Conservation (phyloP, 257 asterid genomes). For the Scutellaria barbata region DNA sequence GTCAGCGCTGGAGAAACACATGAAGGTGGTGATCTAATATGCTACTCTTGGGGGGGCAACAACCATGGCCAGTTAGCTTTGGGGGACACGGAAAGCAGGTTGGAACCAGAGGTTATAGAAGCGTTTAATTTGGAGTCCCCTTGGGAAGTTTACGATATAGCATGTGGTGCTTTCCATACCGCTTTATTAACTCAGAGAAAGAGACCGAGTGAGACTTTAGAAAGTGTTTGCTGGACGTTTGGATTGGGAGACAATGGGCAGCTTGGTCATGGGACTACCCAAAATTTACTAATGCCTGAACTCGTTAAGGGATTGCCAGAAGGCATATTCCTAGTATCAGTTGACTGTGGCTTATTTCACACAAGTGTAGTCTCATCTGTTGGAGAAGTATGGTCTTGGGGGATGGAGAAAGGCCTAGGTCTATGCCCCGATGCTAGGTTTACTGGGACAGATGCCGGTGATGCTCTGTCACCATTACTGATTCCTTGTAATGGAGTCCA, state of each 20-base stretch:
- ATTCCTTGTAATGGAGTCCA: slow-evolving; percentile 47
- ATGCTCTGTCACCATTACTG: slow-evolving; percentile 70
- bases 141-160: slow-evolving; percentile 71
- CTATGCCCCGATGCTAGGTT: slow-evolving; percentile 84
- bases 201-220: slow-evolving; percentile 51
- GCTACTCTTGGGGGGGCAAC: slow-evolving; percentile 94
- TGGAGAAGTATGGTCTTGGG: slow-evolving; percentile 96
- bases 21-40: slow-evolving; percentile 59
- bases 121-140: slow-evolving; percentile 59
- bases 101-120: slow-evolving; percentile 59
- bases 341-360: slow-evolving; percentile 88
- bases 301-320: slow-evolving; percentile 59
- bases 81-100: slow-evolving; percentile 73
- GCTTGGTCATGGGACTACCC: slow-evolving; percentile 88
- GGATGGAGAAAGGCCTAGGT: slow-evolving; percentile 95
- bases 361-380: slow-evolving; percentile 79
- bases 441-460: slow-evolving; percentile 72
- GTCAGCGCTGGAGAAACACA: slow-evolving; percentile 72
- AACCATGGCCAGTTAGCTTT: slow-evolving; percentile 85
- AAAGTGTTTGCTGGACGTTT: slow-evolving; percentile 84
- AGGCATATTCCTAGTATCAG: slow-evolving; percentile 56
- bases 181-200: slow-evolving; percentile 68
- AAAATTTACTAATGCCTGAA: slow-evolving; percentile 58
- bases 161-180: slow-evolving; percentile 90
- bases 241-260: slow-evolving; percentile 94